phyloP scores from a whole-genome alignment of 148 eudicot species.

The Salicornia ramosissima region DNA sequence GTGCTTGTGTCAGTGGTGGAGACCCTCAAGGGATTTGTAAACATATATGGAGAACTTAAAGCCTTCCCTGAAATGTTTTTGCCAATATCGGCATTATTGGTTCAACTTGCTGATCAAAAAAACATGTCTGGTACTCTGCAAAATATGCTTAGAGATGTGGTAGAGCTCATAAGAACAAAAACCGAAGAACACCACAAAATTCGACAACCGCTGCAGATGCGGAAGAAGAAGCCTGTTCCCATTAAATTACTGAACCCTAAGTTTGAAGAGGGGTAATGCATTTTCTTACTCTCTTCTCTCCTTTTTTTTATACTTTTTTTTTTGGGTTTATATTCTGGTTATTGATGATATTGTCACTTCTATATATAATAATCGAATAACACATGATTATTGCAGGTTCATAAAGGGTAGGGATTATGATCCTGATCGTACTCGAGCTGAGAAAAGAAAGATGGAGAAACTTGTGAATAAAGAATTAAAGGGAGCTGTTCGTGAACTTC shows the following conservation, averaged over 20 bases:
- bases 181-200: slow-evolving; percentile 45
- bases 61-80: slow-evolving; percentile 73
- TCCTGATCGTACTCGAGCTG: slow-evolving; percentile 85
- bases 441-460: slow-evolving; percentile 49
- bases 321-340: background rate
- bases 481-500: slow-evolving; percentile 73
- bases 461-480: slow-evolving; percentile 47
- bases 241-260: slow-evolving; percentile 59
- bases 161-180: slow-evolving; percentile 42
- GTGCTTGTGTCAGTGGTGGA: slow-evolving; percentile 56
- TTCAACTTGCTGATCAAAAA: slow-evolving; percentile 45
- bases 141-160: slow-evolving; percentile 46
- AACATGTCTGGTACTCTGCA: slow-evolving; percentile 46
- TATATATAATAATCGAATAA: background rate
- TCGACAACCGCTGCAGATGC: slow-evolving; percentile 67
- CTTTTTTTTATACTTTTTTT: background rate
- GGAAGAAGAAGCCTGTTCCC: slow-evolving; percentile 69
- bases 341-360: background rate
- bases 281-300: background rate
- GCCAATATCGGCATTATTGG: slow-evolving; percentile 45
- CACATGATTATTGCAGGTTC: slow-evolving; percentile 43
- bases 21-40: slow-evolving; percentile 55
- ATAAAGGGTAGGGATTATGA: slow-evolving; percentile 90
- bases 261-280: slow-evolving; percentile 72
- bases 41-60: slow-evolving; percentile 44